Evolutionary conservation across 345 rosid genomes (phyloP), one percentile per base, ranked within the genome.

Genomic region (Ceriops tagal): DNA sequence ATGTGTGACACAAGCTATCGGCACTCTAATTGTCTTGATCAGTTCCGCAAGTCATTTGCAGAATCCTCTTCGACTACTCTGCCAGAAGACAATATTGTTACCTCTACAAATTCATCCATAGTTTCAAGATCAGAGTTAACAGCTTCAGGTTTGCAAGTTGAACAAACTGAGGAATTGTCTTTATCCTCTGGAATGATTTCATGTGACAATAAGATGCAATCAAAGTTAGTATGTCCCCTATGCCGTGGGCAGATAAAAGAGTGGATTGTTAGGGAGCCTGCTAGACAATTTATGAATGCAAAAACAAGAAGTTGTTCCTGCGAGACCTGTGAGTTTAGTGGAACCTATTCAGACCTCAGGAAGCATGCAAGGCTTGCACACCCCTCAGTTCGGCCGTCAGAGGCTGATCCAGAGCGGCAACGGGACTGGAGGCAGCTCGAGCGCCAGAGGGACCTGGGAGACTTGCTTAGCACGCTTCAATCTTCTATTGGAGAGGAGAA

Each of bases 1-100:
- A 95, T 92, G 98, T 95, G 99, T 39, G 97, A 95, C 70, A 95
- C 99, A 46, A 95, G 99, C 78, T 89, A 90, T 72, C 90, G 99
- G 9, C 99, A 92, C 78, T 92, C 99, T 0, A 95, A 95, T 75
- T 95, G 99, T 71, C 84, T 95, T 21, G 99, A 95, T 69, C 99
- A 92, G 85, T 95, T 84, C 64, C 62, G 91, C 46, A 92, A 89
- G 78, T 90, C 96, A 58, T 85, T 76, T 74, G 62, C 76, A 1
- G 87, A 83, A 70, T 26, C 80, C n/a, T 39, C 84, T 53, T 32
- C 76, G 58, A 51, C 74, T 22, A 66, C 70, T 1, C 84, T 35
- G 62, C 79, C 62, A 60, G 87, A 81, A 58, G 88, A 73, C 69
- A 78, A 30, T 57, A 74, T 35, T 67, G 49, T 71, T 51, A 56